These are phyloP conservation scores for Carallia brachiata DNA, from an alignment of 345 rosid genomes.

Conservation along the genomic window DNA sequence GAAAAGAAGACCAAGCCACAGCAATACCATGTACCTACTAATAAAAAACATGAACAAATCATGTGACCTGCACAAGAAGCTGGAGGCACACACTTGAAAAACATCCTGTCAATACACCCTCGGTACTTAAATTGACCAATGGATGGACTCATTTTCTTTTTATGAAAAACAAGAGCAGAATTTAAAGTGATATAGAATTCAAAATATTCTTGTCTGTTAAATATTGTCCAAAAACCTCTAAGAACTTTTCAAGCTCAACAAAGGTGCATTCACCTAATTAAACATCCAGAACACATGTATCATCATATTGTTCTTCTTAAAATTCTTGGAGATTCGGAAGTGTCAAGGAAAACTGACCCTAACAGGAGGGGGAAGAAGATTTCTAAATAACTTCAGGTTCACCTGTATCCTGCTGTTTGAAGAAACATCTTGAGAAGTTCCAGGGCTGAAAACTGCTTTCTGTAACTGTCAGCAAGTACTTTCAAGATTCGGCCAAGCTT, in stretches of 20 bases:
- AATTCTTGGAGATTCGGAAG: not conserved
- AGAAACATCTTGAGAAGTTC: slow-evolving; percentile 92
- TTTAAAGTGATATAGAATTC: too few relatives aligned
- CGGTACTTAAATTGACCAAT: too few relatives aligned
- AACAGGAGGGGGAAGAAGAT: not conserved
- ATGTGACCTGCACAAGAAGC: too few relatives aligned
- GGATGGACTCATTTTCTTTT: too few relatives aligned
- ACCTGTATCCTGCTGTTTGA: slow-evolving; percentile 65
- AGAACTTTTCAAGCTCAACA: not conserved
- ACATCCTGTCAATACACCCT: too few relatives aligned
- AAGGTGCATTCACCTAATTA: not conserved
- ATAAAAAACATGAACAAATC: too few relatives aligned
- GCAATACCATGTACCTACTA: too few relatives aligned
- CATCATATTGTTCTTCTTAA: not conserved
- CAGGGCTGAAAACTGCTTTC: slow-evolving; percentile 73
- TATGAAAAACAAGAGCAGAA: too few relatives aligned
- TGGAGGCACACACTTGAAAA: too few relatives aligned
- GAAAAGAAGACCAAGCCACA: too few relatives aligned
- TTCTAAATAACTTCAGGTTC: slow-evolving; percentile 13
- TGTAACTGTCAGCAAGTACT: slow-evolving; percentile 79
- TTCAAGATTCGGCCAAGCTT: slow-evolving; percentile 70
- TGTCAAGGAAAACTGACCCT: too few relatives aligned
- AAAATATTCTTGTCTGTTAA: not conserved
- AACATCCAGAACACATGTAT: not conserved
- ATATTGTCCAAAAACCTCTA: not conserved